Percentiles rank a stretch among this genome's conserved stretches.
Evolutionary conservation across 2,329 filamentous ascomycete species (phyloP).

Genomic region (Alternaria triticimaculans): DNA sequence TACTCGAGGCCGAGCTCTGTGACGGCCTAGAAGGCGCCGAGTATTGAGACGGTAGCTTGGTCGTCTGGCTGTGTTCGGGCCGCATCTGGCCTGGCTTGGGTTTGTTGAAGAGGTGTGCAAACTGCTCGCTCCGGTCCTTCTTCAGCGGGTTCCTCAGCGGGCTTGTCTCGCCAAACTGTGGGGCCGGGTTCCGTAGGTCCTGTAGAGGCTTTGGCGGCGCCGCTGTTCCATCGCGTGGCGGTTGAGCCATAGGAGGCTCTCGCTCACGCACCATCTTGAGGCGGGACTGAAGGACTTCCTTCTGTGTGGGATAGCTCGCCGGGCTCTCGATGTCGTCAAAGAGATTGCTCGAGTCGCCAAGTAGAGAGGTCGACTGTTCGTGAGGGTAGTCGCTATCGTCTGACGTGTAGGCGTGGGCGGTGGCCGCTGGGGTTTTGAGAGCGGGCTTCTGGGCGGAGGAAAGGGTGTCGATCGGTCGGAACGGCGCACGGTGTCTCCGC

Average conservation of each 20-base stretch:
- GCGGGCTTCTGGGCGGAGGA: constrained; percentile 42
- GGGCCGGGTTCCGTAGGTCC: constrained; percentile 36
- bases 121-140: constrained; percentile 35
- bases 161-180: constrained; percentile 66
- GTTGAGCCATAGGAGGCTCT: constrained; percentile 51
- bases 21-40: constrained; percentile 9
- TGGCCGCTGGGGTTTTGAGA: constrained; percentile 19
- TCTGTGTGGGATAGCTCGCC: not conserved
- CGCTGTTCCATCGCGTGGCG: constrained; percentile 25
- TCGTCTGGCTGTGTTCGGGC: constrained; percentile 58
- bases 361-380: constrained; percentile 20
- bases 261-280: constrained; percentile 60
- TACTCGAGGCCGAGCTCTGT: constrained; percentile 1
- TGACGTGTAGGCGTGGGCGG: constrained; percentile 4
- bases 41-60: constrained; percentile 32
- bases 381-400: constrained; percentile 8
- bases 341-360: constrained; percentile 45
- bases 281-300: constrained; percentile 1
- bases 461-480: constrained; percentile 44
- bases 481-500: constrained; percentile 40
- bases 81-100: constrained; percentile 57
- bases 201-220: constrained; percentile 39
- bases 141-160: constrained; percentile 60
- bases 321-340: constrained; percentile 38
- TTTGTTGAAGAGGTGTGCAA: constrained; percentile 58